These are phyloP conservation scores for Leccinum incarnatum DNA, from an alignment of 768 basidiomycete species.

Conservation along the genomic window DNA sequence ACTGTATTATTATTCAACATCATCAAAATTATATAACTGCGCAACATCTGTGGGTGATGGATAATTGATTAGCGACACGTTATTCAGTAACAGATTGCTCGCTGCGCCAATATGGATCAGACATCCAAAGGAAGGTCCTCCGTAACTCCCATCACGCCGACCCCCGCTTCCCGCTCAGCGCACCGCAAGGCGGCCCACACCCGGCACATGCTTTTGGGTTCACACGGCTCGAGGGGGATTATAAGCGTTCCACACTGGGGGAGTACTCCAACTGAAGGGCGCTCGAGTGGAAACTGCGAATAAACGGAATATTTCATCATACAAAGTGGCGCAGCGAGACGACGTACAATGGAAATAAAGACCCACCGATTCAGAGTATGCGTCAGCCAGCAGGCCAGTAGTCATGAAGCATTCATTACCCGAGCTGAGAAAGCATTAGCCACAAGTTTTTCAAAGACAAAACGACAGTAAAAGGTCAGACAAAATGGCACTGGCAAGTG, in stretches of 20 bases:
- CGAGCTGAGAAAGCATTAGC: constrained; percentile 17
- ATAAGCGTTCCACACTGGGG: constrained; percentile 66
- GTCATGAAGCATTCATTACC: neutral
- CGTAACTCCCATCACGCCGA: constrained; percentile 63
- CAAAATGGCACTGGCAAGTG: constrained; percentile 89
- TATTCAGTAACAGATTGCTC: neutral
- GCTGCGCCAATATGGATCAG: constrained; percentile 50
- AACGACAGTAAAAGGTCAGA: constrained; percentile 47
- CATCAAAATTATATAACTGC: neutral
- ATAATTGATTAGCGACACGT: constrained; percentile 12
- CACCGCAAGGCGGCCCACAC: constrained; percentile 66
- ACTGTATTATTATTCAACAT: neutral
- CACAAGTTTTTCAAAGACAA: neutral
- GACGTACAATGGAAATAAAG: constrained; percentile 3
- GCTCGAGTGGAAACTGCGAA: constrained; percentile 88
- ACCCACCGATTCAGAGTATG: constrained; percentile 22
- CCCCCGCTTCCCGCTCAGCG: constrained; percentile 75
- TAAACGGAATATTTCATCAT: constrained; percentile 65
- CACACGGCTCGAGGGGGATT: constrained; percentile 64
- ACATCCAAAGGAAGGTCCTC: constrained; percentile 89
- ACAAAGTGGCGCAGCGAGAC: constrained; percentile 21
- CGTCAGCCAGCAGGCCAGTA: neutral
- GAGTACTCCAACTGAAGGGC: constrained; percentile 69
- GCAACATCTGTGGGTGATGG: constrained; percentile 1
- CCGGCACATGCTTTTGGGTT: constrained; percentile 65